These are phyloP conservation scores for Cercospora beticola DNA, from an alignment of 2,329 filamentous ascomycete genomes.

Conservation along the genomic window DNA sequence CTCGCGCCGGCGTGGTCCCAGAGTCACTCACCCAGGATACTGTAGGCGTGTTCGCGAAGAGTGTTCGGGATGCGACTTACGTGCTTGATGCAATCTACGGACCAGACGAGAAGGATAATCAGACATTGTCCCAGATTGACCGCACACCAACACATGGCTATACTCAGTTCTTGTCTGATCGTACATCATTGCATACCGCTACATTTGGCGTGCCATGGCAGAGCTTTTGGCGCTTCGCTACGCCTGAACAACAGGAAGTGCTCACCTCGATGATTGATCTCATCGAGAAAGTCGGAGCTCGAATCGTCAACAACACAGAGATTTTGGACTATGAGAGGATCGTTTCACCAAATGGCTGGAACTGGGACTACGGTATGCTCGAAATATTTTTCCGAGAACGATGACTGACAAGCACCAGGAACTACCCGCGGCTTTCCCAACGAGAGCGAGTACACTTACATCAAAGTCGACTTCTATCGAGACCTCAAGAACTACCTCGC, in stretches of 20 bases:
- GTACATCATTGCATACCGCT: slow-evolving; percentile 57
- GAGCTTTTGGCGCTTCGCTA: slow-evolving; percentile 66
- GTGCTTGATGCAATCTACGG: slow-evolving; percentile 69
- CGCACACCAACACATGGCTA: slow-evolving; percentile 59
- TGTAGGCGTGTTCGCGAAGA: slow-evolving; percentile 66
- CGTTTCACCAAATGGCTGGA: slow-evolving; percentile 67
- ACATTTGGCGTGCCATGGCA: slow-evolving; percentile 71
- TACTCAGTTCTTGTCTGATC: slow-evolving; percentile 56
- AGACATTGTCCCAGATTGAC: slow-evolving; percentile 59
- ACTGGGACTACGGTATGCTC: slow-evolving; percentile 52
- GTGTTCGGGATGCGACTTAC: slow-evolving; percentile 66
- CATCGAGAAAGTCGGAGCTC: slow-evolving; percentile 63
- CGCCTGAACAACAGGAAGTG: slow-evolving; percentile 54
- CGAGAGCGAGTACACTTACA: slow-evolving; percentile 70
- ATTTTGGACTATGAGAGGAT: slow-evolving; percentile 62
- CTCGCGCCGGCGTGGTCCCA: slow-evolving; percentile 58
- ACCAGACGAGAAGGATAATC: slow-evolving; percentile 62
- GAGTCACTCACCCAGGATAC: slow-evolving; percentile 68
- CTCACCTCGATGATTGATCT: slow-evolving; percentile 53
- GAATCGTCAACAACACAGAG: slow-evolving; percentile 68
- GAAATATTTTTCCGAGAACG: slow-evolving; percentile 31
- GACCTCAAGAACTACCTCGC: slow-evolving; percentile 64
- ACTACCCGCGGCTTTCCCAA: slow-evolving; percentile 63
- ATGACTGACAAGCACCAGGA: slow-evolving; percentile 52
- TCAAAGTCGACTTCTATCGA: slow-evolving; percentile 71